Evolutionary conservation across 2,329 filamentous ascomycete species (phyloP).

Genomic region (Sclerotinia spermophila): DNA sequence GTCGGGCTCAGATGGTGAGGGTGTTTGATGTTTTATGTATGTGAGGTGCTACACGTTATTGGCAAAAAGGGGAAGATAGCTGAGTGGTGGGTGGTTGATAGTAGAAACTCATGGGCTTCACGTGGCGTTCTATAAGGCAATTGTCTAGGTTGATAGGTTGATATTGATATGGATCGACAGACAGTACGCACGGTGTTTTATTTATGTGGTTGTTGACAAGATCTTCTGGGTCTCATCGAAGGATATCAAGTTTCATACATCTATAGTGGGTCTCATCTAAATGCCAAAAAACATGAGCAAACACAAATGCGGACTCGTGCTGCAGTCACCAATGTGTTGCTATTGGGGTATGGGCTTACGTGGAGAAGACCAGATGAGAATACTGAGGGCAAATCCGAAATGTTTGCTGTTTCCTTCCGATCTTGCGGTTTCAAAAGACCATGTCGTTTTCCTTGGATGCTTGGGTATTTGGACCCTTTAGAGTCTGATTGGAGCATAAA

Average conservation of each 20-base stretch:
- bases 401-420: not conserved
- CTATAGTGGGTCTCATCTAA: not conserved
- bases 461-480: not conserved
- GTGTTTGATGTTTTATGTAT: conserved; percentile 2
- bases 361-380: not conserved
- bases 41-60: not conserved
- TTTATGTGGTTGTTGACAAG: not conserved
- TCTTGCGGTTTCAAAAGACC: not conserved
- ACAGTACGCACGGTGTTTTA: not conserved
- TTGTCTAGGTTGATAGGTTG: not conserved
- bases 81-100: not conserved
- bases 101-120: not conserved
- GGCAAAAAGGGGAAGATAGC: not conserved
- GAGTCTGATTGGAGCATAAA: not conserved
- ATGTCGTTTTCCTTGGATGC: conserved; percentile 4
- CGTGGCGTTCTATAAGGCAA: not conserved
- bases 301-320: not conserved
- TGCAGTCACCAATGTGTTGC: not conserved
- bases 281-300: not conserved
- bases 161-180: not conserved
- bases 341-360: not conserved
- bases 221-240: conserved; percentile 6
- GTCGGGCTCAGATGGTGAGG: not conserved
- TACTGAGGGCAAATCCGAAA: not conserved
- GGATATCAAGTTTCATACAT: conserved; percentile 10